phyloP scores from a whole-genome alignment of 768 basidiomycete species.

The Rhizopogon roseolus region DNA sequence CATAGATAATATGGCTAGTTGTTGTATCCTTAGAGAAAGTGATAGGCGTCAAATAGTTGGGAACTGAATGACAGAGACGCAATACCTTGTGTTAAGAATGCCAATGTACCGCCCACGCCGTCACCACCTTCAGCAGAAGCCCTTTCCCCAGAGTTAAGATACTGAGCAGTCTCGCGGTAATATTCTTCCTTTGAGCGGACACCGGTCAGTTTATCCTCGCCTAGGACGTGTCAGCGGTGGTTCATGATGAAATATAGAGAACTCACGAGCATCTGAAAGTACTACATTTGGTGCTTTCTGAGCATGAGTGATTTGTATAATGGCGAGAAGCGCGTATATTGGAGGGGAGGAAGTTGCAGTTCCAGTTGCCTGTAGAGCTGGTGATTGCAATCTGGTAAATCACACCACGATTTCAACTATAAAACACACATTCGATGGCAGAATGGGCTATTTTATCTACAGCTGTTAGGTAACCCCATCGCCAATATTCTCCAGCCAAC shows the following conservation, averaged over 20 bases:
- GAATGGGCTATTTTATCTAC: slow-evolving; percentile 72
- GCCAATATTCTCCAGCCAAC: slow-evolving; percentile 86
- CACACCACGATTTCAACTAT: background rate
- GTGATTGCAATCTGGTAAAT: slow-evolving; percentile 1
- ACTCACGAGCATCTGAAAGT: slow-evolving; percentile 67
- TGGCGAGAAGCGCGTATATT: slow-evolving; percentile 79
- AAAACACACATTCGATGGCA: slow-evolving; percentile 58
- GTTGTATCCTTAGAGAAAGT: slow-evolving; percentile 60
- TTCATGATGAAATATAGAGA: slow-evolving; percentile 10
- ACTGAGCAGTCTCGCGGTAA: slow-evolving; percentile 62
- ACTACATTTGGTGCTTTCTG: slow-evolving; percentile 80
- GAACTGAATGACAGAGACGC: slow-evolving; percentile 2
- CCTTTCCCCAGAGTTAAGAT: slow-evolving; percentile 58
- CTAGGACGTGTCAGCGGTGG: slow-evolving; percentile 28
- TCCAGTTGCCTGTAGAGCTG: slow-evolving; percentile 51
- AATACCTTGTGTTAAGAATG: slow-evolving; percentile 63
- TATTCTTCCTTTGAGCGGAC: slow-evolving; percentile 66
- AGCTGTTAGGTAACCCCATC: slow-evolving; percentile 65
- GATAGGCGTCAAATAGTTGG: slow-evolving; percentile 1
- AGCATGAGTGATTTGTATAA: slow-evolving; percentile 76
- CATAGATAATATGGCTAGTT: slow-evolving; percentile 74
- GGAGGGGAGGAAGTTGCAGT: slow-evolving; percentile 55
- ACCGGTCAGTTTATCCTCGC: slow-evolving; percentile 55
- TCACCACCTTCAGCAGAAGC: slow-evolving; percentile 56
- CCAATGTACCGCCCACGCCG: slow-evolving; percentile 48